A percentile compares a stretch with the other conserved stretches of the same genome.
Conservation (phyloP, 768 basidiomycete species). For the Rhodotorula babjevae region DNA sequence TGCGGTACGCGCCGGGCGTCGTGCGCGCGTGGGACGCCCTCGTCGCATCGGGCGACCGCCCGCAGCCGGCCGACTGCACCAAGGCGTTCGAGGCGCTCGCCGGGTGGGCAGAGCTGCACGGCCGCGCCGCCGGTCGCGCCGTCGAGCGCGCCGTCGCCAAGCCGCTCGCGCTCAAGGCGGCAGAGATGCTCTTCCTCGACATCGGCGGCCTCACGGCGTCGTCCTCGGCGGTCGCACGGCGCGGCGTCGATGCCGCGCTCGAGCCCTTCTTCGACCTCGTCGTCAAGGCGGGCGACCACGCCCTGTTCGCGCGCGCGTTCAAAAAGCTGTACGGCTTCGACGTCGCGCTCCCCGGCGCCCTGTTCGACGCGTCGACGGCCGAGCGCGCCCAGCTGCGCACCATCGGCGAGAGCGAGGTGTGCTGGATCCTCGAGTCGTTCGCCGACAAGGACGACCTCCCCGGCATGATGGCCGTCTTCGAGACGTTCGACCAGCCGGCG, state of each 20-base stretch:
- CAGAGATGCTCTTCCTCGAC: slow-evolving; percentile 2
- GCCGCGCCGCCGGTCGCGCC: slow-evolving; percentile 4
- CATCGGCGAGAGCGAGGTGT: slow-evolving; percentile 20
- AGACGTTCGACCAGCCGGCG: slow-evolving; percentile 22
- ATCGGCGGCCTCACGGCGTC: neutral
- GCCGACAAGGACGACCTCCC: slow-evolving; percentile 26
- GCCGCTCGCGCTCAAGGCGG: slow-evolving; percentile 24
- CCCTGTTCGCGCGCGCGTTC: slow-evolving; percentile 19
- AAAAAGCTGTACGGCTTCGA: slow-evolving; percentile 31
- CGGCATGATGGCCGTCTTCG: slow-evolving; percentile 26
- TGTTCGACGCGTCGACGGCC: neutral
- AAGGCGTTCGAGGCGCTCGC: slow-evolving; percentile 17
- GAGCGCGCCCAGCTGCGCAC: neutral
- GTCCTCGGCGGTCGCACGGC: too few species aligned
- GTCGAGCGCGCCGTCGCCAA: slow-evolving; percentile 22
- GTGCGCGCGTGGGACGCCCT: slow-evolving; percentile 24
- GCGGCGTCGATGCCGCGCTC: slow-evolving; percentile 3
- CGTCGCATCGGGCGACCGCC: slow-evolving; percentile 4
- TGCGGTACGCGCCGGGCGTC: slow-evolving; percentile 26
- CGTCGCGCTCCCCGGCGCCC: slow-evolving; percentile 23
- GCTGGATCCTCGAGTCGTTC: slow-evolving; percentile 26
- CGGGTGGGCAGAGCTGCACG: slow-evolving; percentile 36
- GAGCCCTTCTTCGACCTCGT: slow-evolving; percentile 22
- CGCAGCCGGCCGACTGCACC: neutral
- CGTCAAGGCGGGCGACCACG: slow-evolving; percentile 18